Evolutionary conservation across 192 early-diverging fungal genomes (phyloP).

Genomic region (Pilaira anomala): DNA sequence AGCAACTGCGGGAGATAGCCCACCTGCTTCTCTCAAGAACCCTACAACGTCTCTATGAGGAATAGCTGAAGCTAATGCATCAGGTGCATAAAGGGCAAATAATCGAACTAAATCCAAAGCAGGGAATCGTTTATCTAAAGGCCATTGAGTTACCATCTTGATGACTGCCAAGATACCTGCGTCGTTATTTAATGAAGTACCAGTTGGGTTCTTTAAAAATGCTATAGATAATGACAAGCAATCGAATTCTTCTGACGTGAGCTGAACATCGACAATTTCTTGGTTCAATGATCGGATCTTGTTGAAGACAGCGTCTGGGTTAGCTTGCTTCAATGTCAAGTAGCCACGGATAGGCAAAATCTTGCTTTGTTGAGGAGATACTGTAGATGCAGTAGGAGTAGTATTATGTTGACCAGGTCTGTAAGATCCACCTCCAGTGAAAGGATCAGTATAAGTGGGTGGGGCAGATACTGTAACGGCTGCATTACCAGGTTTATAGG

Average conservation of each 20-base stretch:
- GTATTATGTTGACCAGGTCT: slow-evolving; percentile 23
- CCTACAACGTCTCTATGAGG: slow-evolving; percentile 42
- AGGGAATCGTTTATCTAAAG: slow-evolving; percentile 67
- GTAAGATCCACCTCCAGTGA: slow-evolving; percentile 47
- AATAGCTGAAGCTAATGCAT: slow-evolving; percentile 38
- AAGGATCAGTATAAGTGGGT: slow-evolving; percentile 54
- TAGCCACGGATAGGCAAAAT: slow-evolving; percentile 37
- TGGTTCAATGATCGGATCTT: slow-evolving; percentile 75
- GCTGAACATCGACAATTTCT: slow-evolving; percentile 18
- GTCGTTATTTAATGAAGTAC: slow-evolving; percentile 10
- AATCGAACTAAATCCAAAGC: slow-evolving; percentile 84
- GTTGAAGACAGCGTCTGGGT: slow-evolving; percentile 63
- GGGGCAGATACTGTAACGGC: slow-evolving; percentile 9
- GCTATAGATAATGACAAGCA: slow-evolving; percentile 38
- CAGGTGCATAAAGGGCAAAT: slow-evolving; percentile 49
- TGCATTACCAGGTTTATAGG: slow-evolving; percentile 55
- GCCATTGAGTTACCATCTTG: slow-evolving; percentile 66
- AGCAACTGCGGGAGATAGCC: slow-evolving; percentile 33
- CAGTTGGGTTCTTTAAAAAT: slow-evolving; percentile 38
- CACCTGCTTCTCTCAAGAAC: slow-evolving; percentile 38
- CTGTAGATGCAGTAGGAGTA: background rate
- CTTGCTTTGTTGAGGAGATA: background rate
- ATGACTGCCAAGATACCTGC: slow-evolving; percentile 43
- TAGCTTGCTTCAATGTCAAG: slow-evolving; percentile 68
- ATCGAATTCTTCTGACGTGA: slow-evolving; percentile 3